A percentile compares a stretch with the other conserved stretches of the same genome.
These are phyloP conservation scores for Emiliania huxleyi DNA, from an alignment of 78 protist genomes.

Conservation along the genomic window DNA sequence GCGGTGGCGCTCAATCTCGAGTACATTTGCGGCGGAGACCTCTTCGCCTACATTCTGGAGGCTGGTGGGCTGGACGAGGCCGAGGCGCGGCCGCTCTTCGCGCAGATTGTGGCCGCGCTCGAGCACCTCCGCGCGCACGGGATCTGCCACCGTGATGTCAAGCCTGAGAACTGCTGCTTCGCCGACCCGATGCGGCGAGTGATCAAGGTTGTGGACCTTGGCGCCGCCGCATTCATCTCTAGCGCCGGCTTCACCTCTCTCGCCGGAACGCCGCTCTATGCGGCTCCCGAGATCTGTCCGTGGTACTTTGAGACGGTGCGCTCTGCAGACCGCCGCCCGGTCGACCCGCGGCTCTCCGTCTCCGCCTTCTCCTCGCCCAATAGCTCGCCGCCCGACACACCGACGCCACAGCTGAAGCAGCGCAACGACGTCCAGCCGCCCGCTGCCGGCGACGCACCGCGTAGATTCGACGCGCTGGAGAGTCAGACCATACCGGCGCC, in stretches of 20 bases:
- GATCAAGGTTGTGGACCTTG: neutral
- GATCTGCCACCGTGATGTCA: conserved; percentile 50
- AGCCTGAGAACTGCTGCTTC: conserved; percentile 50
- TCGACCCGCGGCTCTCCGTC: no score
- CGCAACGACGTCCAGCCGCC: neutral
- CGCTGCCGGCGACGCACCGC: neutral
- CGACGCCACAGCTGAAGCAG: no score
- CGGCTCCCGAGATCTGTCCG: neutral
- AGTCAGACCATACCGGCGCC: no score
- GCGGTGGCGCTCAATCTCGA: neutral
- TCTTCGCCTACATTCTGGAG: neutral
- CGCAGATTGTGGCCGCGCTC: conserved; percentile 15
- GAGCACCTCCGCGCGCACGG: conserved; percentile 24
- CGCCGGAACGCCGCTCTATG: neutral
- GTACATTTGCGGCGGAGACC: neutral
- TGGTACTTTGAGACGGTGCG: neutral
- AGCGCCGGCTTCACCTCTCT: neutral
- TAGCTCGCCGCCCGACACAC: no score
- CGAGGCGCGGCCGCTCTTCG: neutral
- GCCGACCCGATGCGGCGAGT: neutral
- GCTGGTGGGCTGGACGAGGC: neutral
- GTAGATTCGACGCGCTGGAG: no score
- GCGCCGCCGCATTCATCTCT: neutral
- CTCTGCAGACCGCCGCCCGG: no score
- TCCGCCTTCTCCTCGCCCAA: no score